These are phyloP conservation scores for Neophaeococcomyces mojaviensis DNA, from an alignment of 2,329 filamentous ascomycete species.

Conservation along the genomic window DNA sequence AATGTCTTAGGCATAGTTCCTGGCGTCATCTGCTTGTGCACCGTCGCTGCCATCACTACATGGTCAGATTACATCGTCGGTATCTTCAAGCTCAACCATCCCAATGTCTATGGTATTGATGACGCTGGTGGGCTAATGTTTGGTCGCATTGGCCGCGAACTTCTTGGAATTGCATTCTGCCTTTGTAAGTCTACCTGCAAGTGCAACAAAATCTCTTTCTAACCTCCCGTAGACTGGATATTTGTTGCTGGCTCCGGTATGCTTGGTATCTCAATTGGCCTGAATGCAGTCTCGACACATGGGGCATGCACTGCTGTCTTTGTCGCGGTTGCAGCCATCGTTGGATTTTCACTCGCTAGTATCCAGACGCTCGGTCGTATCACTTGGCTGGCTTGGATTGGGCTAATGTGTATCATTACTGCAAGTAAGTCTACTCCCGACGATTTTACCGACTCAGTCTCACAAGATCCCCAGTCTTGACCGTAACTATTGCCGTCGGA, in stretches of 20 bases:
- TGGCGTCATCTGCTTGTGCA: constrained; percentile 46
- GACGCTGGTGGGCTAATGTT: constrained; percentile 57
- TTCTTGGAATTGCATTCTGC: constrained; percentile 51
- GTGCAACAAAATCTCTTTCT: neutral
- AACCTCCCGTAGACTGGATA: constrained; percentile 34
- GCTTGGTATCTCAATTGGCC: constrained; percentile 50
- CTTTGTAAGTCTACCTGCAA: constrained; percentile 37
- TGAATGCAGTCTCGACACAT: constrained; percentile 54
- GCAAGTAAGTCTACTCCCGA: constrained; percentile 27
- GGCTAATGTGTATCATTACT: constrained; percentile 51
- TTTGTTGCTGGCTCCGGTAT: constrained; percentile 52
- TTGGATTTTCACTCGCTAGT: constrained; percentile 44
- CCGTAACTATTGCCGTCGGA: constrained; percentile 48
- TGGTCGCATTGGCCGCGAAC: constrained; percentile 48
- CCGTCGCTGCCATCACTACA: constrained; percentile 48
- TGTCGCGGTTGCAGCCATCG: constrained; percentile 44
- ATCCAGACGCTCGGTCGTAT: constrained; percentile 55
- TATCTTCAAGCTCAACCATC: constrained; percentile 23
- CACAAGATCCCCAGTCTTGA: constrained; percentile 39
- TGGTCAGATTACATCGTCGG: constrained; percentile 56
- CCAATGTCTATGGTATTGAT: constrained; percentile 57
- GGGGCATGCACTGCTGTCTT: constrained; percentile 54
- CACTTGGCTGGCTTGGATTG: constrained; percentile 55
- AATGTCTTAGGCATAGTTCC: constrained; percentile 47
- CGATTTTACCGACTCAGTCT: neutral